Evolutionary conservation across 2,329 filamentous ascomycete species (phyloP), one percentile per base, ranked within the genome.

Genomic region (Xylariaceae sp.): DNA sequence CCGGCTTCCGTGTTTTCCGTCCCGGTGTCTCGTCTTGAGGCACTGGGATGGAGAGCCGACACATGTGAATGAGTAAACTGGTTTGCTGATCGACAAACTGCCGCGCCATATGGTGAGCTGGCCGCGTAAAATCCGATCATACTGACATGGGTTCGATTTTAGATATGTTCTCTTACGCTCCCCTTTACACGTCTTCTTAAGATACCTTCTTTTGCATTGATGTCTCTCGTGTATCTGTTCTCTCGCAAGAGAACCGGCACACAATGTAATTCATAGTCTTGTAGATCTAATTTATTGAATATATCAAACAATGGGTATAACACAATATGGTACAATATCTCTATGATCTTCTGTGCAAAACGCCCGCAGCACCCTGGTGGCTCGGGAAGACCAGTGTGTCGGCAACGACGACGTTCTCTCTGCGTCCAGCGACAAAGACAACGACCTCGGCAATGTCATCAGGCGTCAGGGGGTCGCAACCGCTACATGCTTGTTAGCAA

Each of bases 401-500:
- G 2, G 89, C 89, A 64, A 92, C 74, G 4, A 92, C 88, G n/a
- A 92, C 88, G 70, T 92, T 92, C 75, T 92, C 88, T 69, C 84
- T 83, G 72, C 88, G 81, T 4, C 87, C 86, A n/a, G 87, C 88
- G 18, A 86, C 80, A 68, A 91, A 92, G 3, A 92, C 88, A 23
- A 92, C 78, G 35, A 90, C 81, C 73, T 92, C 89, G 0, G 89
- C 89, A 69, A 92, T 89, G 69, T 92, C 89, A 56, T 90, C 88
- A 0, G 86, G 86, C 1, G 88, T 91, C 68, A 92, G 75, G 17
- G 89, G 88, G 62, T 91, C 87, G 63, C 62, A 65, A 10, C 71
- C 71, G 35, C 71, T 73, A 44, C 3, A 49, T 48, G 8, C 8
- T 55, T 39, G 57, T 71, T 49, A 72, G 68, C 55, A 51, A 55